Percentiles rank a stretch among this genome's conserved stretches.
Evolutionary conservation across 306 rosid genomes (phyloP).

Genomic region (Cucurbita ficifolia): DNA sequence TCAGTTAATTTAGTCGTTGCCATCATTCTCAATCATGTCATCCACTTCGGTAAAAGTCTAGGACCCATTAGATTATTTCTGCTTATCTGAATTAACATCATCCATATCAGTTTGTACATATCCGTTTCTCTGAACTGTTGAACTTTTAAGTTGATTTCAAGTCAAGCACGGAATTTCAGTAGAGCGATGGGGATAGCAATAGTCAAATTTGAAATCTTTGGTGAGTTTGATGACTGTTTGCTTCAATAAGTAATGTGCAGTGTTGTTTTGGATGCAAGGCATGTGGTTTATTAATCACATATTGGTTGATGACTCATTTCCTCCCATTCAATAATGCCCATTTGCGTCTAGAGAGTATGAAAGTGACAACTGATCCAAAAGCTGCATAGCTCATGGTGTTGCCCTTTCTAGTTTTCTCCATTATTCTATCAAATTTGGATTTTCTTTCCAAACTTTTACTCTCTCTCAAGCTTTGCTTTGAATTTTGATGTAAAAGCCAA

Average conservation of each 20-base stretch:
- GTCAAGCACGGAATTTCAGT: background rate
- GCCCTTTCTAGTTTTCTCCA: background rate
- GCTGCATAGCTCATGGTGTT: background rate
- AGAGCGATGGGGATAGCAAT: background rate
- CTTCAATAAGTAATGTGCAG: background rate
- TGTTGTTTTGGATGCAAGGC: conserved; percentile 6
- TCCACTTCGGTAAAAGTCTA: background rate
- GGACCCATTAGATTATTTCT: background rate
- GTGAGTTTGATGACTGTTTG: background rate
- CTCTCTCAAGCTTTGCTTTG: background rate
- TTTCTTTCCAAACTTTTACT: background rate
- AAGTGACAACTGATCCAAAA: background rate
- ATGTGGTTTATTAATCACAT: conserved; percentile 8
- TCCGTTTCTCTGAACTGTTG: background rate
- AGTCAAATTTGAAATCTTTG: background rate
- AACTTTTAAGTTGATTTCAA: background rate
- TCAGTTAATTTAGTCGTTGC: conserved; percentile 2
- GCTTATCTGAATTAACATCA: background rate
- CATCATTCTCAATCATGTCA: conserved; percentile 7
- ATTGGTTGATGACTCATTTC: conserved; percentile 6
- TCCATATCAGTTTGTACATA: background rate
- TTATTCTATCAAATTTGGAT: background rate
- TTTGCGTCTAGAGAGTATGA: background rate
- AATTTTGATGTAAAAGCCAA: background rate
- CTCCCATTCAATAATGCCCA: background rate